Evolutionary conservation across 2,329 filamentous ascomycete species (phyloP).

Genomic region (Cladophialophora carrionii): DNA sequence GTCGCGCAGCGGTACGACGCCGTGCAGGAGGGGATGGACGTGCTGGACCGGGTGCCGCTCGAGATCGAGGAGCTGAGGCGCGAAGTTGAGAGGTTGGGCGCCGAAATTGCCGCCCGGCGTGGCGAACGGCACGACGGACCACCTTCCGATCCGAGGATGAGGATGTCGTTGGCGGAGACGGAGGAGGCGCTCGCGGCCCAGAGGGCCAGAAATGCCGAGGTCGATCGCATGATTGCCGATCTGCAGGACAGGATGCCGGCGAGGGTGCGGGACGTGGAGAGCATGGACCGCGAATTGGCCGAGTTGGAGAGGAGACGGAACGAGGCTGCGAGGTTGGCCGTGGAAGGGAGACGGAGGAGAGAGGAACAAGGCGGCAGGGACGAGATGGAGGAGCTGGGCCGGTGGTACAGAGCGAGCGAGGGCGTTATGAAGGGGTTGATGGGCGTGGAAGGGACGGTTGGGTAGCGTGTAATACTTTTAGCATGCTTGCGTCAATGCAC

Average conservation of each 20-base stretch:
- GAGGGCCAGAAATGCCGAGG: conserved; percentile 46
- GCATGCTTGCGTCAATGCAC: background rate
- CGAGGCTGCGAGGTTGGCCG: conserved; percentile 53
- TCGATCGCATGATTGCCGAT: conserved; percentile 49
- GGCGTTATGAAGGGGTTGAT: conserved; percentile 48
- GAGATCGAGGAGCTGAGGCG: conserved; percentile 49
- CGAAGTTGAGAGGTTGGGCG: conserved; percentile 49
- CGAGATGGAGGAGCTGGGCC: conserved; percentile 51
- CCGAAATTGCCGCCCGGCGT: conserved; percentile 46
- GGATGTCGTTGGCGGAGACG: conserved; percentile 43
- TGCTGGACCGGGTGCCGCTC: conserved; percentile 47
- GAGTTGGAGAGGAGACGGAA: conserved; percentile 51
- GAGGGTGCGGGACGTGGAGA: conserved; percentile 51
- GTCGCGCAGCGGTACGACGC: conserved; percentile 59
- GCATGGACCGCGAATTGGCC: conserved; percentile 49
- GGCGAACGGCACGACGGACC: conserved; percentile 5
- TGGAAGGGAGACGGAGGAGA: conserved; percentile 49
- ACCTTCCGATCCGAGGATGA: conserved; percentile 30
- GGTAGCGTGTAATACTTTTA: background rate
- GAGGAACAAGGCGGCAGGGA: conserved; percentile 51
- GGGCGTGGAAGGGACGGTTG: conserved; percentile 23
- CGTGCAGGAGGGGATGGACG: conserved; percentile 52
- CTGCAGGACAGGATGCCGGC: conserved; percentile 51
- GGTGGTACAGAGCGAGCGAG: conserved; percentile 52
- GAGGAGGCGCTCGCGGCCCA: conserved; percentile 47